Evolutionary conservation across 2,329 filamentous ascomycete species (phyloP).

Genomic region (Orbilia brochopaga): DNA sequence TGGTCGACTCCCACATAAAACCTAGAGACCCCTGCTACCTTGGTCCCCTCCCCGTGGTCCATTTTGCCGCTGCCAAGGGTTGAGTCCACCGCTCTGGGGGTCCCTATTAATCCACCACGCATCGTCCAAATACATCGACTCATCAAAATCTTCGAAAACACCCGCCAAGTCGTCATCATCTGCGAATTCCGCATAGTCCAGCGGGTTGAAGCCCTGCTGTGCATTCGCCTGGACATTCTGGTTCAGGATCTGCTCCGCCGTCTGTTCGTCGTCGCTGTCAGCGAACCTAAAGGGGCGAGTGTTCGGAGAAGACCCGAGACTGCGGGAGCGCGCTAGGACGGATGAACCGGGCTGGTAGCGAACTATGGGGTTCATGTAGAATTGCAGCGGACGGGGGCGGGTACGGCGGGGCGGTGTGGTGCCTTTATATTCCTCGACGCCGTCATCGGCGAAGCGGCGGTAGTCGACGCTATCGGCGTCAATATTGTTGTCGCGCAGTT

Average conservation of each 20-base stretch:
- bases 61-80: conserved; percentile 11
- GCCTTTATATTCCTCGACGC: conserved; percentile 18
- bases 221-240: too few relatives aligned
- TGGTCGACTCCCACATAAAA: too few relatives aligned
- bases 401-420: neutral
- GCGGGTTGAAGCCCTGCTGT: too few relatives aligned
- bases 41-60: neutral
- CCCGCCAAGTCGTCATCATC: neutral
- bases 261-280: conserved; percentile 18
- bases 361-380: neutral
- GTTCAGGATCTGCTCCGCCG: neutral
- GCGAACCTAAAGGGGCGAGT: neutral
- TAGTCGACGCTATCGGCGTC: neutral
- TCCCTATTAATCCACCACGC: conserved; percentile 6
- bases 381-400: neutral
- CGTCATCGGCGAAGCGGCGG: neutral
- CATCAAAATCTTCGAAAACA: neutral
- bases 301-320: conserved; percentile 1
- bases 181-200: conserved; percentile 1
- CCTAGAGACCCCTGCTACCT: too few relatives aligned
- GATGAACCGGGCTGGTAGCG: neutral
- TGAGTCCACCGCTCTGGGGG: conserved; percentile 11
- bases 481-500: neutral
- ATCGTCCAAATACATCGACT: neutral
- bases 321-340: neutral